phyloP scores from a whole-genome alignment of 768 basidiomycete genomes.

The Hirschioporus abietinus region DNA sequence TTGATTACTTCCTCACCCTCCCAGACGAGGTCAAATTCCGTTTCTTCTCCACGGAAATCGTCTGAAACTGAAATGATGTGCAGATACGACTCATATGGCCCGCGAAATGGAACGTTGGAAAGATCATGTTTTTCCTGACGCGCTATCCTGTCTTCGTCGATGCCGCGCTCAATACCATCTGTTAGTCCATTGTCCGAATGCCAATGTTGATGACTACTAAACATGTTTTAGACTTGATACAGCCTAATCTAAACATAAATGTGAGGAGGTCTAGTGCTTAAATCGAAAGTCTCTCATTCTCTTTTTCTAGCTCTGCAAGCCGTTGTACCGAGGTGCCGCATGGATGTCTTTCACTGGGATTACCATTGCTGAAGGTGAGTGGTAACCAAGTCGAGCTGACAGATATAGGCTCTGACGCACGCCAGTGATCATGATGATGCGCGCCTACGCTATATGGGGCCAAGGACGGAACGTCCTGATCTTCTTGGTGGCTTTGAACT shows the following conservation, averaged over 20 bases:
- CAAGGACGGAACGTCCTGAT: not conserved
- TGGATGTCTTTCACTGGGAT: conserved; percentile 4
- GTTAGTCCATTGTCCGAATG: conserved; percentile 6
- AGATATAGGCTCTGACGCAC: not conserved
- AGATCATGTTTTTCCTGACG: conserved; percentile 22
- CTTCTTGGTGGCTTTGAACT: not conserved
- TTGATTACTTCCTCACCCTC: conserved; percentile 23
- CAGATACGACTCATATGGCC: conserved; percentile 21
- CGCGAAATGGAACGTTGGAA: conserved; percentile 19
- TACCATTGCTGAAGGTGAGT: conserved; percentile 5
- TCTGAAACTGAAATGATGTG: not conserved
- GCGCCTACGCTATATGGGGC: not conserved
- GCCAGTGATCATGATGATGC: conserved; percentile 2
- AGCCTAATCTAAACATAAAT: not conserved
- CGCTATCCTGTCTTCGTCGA: conserved; percentile 25
- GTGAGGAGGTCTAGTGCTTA: not conserved
- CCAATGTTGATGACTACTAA: not conserved
- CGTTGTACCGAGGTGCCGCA: conserved; percentile 1
- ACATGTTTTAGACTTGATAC: not conserved
- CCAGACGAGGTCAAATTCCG: conserved; percentile 13
- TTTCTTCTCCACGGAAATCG: too few species aligned
- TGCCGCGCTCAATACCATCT: conserved; percentile 4
- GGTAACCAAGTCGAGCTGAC: not conserved
- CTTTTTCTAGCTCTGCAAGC: conserved; percentile 5
- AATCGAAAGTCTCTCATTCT: not conserved